Evolutionary conservation across 345 rosid genomes (phyloP), one percentile per base, ranked within the genome.

Genomic region (Eutrema yunnanense): DNA sequence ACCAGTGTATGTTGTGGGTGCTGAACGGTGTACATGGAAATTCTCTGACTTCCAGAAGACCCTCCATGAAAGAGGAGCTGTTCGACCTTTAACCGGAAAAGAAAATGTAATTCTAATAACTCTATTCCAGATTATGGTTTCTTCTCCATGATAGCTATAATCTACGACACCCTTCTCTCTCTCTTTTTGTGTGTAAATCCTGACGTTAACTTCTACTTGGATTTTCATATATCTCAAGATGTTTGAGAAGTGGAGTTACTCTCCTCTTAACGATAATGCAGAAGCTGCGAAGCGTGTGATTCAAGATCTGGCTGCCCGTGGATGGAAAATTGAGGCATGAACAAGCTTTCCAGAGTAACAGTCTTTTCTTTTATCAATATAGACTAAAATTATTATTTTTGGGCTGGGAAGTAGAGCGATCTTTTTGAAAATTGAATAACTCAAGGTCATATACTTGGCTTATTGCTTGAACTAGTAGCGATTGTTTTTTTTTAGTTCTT

Each of bases 21-120:
- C 90, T 55, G 96, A 90, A 67, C 78, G 66, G 65, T 93, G 98
- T 80, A 85, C 80, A 43, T 89, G 98, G 97, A 93, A 90, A 81
- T 82, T 93, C 74, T 81, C 87, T 1, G 89, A 89, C 59, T 89
- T 93, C 75, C 97, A 90, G 72, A 89, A 82, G 73, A 81, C 88
- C 49, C 79, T 90, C 77, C 83, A 13, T 66, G 88, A 86, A 54
- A 84, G 83, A 69, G 97, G 96, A 62, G 88, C 71, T 22, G 86
- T 87, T 73, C 87, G 88, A 61, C 83, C 85, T 62, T 90, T 90
- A 77, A 83, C 88, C 36, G 93, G 97, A 60, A 79, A 82, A 60
- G 97, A 91, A 82, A 79, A 95, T 83, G 99, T 95, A 86, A 84
- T 86, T 74, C 71, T 37, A 40, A 26, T 26, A 2, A 68, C 59